Percentiles rank a stretch among this genome's conserved stretches.
phyloP scores from a whole-genome alignment of 2,329 filamentous ascomycete genomes.

The Ophiostoma australiae region DNA sequence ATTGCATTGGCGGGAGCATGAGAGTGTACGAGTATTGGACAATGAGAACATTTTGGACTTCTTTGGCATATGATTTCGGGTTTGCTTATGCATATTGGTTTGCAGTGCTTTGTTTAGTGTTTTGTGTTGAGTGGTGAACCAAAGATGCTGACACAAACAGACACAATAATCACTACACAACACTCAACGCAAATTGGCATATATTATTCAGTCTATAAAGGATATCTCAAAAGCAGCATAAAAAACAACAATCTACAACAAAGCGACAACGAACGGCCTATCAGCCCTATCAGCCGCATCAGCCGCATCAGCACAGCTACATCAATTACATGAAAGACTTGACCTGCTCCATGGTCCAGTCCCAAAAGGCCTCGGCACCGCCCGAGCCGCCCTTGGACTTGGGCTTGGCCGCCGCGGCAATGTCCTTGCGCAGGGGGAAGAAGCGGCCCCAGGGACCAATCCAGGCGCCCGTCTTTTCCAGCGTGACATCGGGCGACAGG shows the following conservation, averaged over 20 bases:
- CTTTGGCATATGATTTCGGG: not conserved
- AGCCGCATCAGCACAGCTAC: no score
- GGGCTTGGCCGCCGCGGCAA: slow-evolving; percentile 32
- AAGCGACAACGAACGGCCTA: not conserved
- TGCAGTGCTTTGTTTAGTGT: not conserved
- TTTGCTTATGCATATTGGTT: not conserved
- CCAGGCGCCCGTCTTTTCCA: slow-evolving; percentile 31
- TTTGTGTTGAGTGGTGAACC: not conserved
- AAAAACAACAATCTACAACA: not conserved
- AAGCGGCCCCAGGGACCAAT: slow-evolving; percentile 40
- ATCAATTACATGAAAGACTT: slow-evolving; percentile 28
- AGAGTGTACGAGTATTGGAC: not conserved
- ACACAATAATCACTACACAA: not conserved
- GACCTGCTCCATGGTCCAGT: slow-evolving; percentile 41
- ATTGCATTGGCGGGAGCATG: slow-evolving; percentile 1
- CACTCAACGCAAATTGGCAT: not conserved
- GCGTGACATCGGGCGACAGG: slow-evolving; percentile 35
- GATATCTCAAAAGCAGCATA: not conserved
- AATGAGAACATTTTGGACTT: not conserved
- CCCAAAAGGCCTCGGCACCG: slow-evolving; percentile 38
- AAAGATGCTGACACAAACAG: not conserved
- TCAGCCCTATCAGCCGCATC: no score
- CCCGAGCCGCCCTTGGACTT: slow-evolving; percentile 39
- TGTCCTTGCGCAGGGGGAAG: slow-evolving; percentile 32
- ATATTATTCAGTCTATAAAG: not conserved